Base-by-base conservation (phyloP, 2,329 filamentous ascomycete species). In the Pyrenochaeta sp. region DNA sequence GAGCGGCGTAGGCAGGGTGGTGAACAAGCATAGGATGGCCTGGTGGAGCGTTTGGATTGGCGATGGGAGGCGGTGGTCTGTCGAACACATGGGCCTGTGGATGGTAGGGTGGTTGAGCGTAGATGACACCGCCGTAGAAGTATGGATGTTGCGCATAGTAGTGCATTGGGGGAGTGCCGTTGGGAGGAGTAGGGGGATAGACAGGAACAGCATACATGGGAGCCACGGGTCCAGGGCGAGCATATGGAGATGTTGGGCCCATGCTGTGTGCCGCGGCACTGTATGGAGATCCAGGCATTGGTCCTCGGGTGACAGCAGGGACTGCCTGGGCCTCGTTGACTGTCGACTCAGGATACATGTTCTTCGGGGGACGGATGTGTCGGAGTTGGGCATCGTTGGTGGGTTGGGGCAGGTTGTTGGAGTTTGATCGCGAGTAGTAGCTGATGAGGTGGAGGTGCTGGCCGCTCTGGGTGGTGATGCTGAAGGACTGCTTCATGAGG, bases 401-500 rank as follows among this genome's bases (percentile, higher is more conserved):
- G 1, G 94, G 94, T 63, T 94, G 89, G 54, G 85, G 83, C 20
- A 97, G 80, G 36, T 88, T 88, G 45, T 85, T 81, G 19, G 88
- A 84, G 45, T 90, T 85, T 19, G 89, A 89, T 42, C 92, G 83
- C 3, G 91, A 88, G 73, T 92, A 97, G 76, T 99, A 99, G 61
- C 93, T 96, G 74, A 99, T 99, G 37, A 99, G 82, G 74, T 99
- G 94, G 2, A 99, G 84, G 68, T 97, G 94, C 63, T 96, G 91
- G 55, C 90, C 84, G 24, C 81, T 86, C 1, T 89, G 90, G 1
- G 94, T 97, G 15, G 92, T 96, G 74, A 99, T 97, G 75, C 93
- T 97, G 80, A 97, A 99, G 0, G 94, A 97, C 74, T 99, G 94
- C 81, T 99, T 99, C 91, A 97, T 96, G 3, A 99, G 81, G 1